Evolutionary conservation across 257 asterid species (phyloP).

Genomic region (Solanum virginianum): DNA sequence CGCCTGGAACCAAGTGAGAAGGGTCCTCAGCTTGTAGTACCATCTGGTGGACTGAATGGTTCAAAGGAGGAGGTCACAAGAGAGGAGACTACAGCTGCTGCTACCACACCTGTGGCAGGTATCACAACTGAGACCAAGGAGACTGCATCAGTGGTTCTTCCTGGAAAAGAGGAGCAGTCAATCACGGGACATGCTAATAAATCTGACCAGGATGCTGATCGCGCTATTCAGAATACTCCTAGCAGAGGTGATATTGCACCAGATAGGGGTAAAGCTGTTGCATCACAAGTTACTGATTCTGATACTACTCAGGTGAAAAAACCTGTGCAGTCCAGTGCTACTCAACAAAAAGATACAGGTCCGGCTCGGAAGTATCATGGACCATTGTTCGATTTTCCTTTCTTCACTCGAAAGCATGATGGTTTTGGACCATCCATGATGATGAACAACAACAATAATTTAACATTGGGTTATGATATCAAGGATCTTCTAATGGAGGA

Average conservation of each 20-base stretch:
- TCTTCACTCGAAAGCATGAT: constrained; percentile 86
- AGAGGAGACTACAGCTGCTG: constrained; percentile 36
- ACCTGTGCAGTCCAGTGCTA: constrained; percentile 44
- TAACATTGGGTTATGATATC: constrained; percentile 69
- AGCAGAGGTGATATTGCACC: constrained; percentile 40
- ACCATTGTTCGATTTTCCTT: constrained; percentile 94
- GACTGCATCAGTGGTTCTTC: constrained; percentile 35
- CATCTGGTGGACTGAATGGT: constrained; percentile 26
- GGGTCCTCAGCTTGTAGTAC: constrained; percentile 30
- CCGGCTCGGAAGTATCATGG: constrained; percentile 87
- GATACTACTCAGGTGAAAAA: constrained; percentile 53
- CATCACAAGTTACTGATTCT: constrained; percentile 31
- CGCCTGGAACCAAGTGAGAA: constrained; percentile 44
- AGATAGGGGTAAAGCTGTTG: constrained; percentile 75
- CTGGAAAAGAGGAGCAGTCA: constrained; percentile 66
- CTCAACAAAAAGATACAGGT: constrained; percentile 66
- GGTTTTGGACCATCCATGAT: constrained; percentile 68
- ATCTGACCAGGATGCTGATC: constrained; percentile 55
- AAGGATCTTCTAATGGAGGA: constrained; percentile 85
- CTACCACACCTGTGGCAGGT: constrained; percentile 24
- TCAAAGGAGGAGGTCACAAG: constrained; percentile 43
- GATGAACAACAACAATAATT: constrained; percentile 57
- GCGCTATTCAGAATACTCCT: constrained; percentile 31
- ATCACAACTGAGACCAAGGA: constrained; percentile 34
- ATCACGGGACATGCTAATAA: constrained; percentile 31